Conservation (phyloP, 1,139 yeast species). For the Taphrina communis region DNA sequence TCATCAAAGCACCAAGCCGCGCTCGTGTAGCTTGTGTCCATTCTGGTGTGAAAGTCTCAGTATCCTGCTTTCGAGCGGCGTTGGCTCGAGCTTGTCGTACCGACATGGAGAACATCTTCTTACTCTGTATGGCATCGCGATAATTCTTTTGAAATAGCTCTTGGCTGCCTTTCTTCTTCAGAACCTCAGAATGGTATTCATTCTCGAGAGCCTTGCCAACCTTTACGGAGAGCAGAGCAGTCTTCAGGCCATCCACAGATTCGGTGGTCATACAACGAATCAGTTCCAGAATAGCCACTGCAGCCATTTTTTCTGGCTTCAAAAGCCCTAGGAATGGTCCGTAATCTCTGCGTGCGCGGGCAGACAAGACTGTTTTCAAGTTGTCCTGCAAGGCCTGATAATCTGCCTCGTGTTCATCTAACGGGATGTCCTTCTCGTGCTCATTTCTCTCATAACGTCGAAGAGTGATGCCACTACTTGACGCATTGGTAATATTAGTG, state of each 20-base stretch:
- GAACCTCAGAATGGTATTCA: constrained; percentile 65
- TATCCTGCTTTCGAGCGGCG: constrained; percentile 22
- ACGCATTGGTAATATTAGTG: background rate
- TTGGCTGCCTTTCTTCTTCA: constrained; percentile 59
- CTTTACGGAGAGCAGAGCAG: constrained; percentile 77
- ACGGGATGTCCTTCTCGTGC: constrained; percentile 5
- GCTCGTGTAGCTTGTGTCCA: constrained; percentile 77
- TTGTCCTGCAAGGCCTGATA: constrained; percentile 20
- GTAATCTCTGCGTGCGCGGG: constrained; percentile 64
- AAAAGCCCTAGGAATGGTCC: constrained; percentile 80
- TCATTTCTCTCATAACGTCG: constrained; percentile 7
- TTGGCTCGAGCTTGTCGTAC: constrained; percentile 50
- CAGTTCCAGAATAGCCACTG: constrained; percentile 81
- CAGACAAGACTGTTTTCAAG: constrained; percentile 16
- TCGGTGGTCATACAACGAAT: constrained; percentile 76
- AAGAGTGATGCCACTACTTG: constrained; percentile 42
- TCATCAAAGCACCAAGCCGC: constrained; percentile 79
- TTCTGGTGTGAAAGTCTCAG: constrained; percentile 50
- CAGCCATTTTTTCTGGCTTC: constrained; percentile 79
- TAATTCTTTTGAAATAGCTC: constrained; percentile 48
- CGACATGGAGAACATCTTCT: constrained; percentile 51
- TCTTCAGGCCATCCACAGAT: constrained; percentile 85
- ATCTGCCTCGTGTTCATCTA: constrained; percentile 33
- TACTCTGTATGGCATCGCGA: constrained; percentile 49
- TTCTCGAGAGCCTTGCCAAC: constrained; percentile 85